phyloP scores from a whole-genome alignment of 345 rosid genomes.

The Salix suchowensis region DNA sequence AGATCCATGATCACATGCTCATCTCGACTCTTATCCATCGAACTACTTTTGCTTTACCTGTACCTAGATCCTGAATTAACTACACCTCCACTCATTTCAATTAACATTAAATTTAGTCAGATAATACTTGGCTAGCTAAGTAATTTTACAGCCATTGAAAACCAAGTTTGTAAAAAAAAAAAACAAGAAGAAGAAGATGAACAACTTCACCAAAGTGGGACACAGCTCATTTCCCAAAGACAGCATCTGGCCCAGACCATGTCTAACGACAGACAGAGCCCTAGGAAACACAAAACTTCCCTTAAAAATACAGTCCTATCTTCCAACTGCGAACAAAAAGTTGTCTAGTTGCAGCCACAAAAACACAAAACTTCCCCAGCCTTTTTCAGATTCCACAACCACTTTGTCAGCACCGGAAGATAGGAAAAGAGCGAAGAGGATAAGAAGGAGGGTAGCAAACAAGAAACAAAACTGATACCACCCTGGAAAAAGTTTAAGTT shows the following conservation, averaged over 20 bases:
- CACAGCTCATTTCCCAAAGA: neutral
- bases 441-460: neutral
- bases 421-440: neutral
- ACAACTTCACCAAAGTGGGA: neutral
- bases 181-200: too few relatives aligned
- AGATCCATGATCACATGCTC: neutral
- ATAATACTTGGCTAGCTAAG: too few relatives aligned
- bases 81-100: neutral
- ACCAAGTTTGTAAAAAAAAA: neutral
- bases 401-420: slow-evolving; percentile 4
- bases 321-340: neutral
- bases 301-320: too few relatives aligned
- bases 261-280: neutral
- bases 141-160: neutral
- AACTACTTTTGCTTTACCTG: neutral
- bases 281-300: too few relatives aligned
- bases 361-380: neutral
- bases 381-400: neutral
- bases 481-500: neutral
- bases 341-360: neutral
- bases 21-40: neutral
- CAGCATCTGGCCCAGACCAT: neutral
- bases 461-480: neutral
- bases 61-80: neutral
- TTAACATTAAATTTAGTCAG: too few relatives aligned